Percentiles rank a stretch among this genome's conserved stretches.
Conservation (phyloP, 2,329 filamentous ascomycete species). For the Ambrosiella beaveri region DNA sequence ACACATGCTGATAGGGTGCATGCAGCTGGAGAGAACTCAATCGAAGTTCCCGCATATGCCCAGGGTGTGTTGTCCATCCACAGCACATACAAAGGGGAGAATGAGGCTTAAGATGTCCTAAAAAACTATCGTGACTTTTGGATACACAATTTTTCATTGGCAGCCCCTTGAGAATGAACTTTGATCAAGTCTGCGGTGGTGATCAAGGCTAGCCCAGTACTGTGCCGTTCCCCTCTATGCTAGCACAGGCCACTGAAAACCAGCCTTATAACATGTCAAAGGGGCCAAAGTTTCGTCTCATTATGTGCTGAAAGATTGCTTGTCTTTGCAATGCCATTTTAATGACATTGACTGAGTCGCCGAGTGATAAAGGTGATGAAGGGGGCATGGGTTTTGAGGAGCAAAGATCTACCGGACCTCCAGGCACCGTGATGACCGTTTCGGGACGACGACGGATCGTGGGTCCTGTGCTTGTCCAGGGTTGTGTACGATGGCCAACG, state of each 20-base stretch:
- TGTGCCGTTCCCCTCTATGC: constrained; percentile 1
- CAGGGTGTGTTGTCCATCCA: neutral
- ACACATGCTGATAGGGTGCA: neutral
- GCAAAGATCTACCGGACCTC: neutral
- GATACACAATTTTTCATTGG: neutral
- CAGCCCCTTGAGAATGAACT: neutral
- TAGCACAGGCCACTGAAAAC: neutral
- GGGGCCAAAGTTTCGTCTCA: neutral
- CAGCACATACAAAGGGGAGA: neutral
- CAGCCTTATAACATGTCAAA: neutral
- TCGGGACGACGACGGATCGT: neutral
- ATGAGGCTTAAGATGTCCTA: neutral
- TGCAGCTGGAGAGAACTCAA: neutral
- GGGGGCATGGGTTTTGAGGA: neutral
- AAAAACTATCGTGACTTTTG: neutral
- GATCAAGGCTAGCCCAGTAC: neutral
- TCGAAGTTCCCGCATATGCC: neutral
- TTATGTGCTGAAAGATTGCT: neutral
- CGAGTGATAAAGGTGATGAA: neutral
- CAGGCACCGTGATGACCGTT: neutral
- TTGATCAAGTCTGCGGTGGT: constrained; percentile 1
- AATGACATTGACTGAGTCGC: no score
- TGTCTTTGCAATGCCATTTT: neutral
- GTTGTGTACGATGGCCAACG: neutral
- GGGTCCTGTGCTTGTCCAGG: neutral